These are phyloP conservation scores for Blastocystis hominis DNA, from an alignment of 352 stramenopile species.

Conservation along the genomic window DNA sequence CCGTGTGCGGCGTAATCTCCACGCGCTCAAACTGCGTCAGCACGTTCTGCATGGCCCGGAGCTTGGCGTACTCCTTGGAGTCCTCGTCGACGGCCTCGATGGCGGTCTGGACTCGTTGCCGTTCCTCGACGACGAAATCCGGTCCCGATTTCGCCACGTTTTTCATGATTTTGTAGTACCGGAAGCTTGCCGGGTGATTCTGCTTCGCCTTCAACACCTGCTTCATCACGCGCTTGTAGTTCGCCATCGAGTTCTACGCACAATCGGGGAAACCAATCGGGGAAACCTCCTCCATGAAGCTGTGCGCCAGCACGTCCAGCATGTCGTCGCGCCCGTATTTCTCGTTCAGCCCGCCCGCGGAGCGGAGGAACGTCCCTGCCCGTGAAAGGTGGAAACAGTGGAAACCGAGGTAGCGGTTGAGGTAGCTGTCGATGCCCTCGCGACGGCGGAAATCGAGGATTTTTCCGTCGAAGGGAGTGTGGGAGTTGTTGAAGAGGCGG, in stretches of 20 bases:
- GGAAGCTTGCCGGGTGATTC: not conserved
- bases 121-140: not conserved
- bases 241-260: not conserved
- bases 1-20: not conserved
- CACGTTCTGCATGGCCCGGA: not conserved
- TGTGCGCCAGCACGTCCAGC: not conserved
- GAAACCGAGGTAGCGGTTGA: not conserved
- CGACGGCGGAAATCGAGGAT: not conserved
- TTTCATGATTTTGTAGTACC: conserved; percentile 52
- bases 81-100: not conserved
- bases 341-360: not conserved
- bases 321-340: not conserved
- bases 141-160: not conserved
- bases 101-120: not conserved
- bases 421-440: conserved; percentile 11
- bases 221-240: conserved; percentile 8
- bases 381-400: not conserved
- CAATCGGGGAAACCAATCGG: not conserved
- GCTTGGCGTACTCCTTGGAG: conserved; percentile 26
- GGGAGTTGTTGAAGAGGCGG: not conserved
- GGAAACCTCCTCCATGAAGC: not conserved
- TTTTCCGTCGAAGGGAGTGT: not conserved
- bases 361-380: not conserved
- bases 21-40: not conserved
- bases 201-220: not conserved